phyloP scores from a whole-genome alignment of 306 rosid species.

The Hippophae gyantsensis region DNA sequence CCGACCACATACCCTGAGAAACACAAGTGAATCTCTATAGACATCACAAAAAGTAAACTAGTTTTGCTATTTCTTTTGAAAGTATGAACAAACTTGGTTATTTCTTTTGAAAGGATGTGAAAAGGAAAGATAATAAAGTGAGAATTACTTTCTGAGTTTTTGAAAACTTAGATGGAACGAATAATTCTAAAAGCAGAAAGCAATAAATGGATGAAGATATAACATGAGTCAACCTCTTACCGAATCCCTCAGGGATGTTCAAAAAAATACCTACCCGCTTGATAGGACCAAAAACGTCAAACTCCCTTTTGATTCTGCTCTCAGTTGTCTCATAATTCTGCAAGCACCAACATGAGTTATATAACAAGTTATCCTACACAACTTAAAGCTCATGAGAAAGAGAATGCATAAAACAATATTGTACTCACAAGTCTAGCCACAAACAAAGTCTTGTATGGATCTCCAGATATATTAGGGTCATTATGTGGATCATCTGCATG shows the following conservation, averaged over 20 bases:
- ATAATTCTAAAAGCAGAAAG: background rate
- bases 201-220: constrained; percentile 8
- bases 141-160: background rate
- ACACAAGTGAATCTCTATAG: background rate
- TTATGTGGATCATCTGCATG: constrained; percentile 69
- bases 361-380: constrained; percentile 3
- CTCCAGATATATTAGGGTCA: constrained; percentile 79
- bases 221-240: constrained; percentile 62
- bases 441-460: constrained; percentile 91
- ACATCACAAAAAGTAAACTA: background rate
- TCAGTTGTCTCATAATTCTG: constrained; percentile 96
- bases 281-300: constrained; percentile 96
- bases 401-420: constrained; percentile 1
- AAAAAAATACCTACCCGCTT: constrained; percentile 94
- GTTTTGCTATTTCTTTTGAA: background rate
- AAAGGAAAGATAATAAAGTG: background rate
- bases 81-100: background rate
- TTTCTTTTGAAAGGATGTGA: too few species aligned
- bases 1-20: background rate
- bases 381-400: background rate
- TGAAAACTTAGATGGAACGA: background rate
- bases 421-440: constrained; percentile 85
- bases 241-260: constrained; percentile 57
- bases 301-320: constrained; percentile 98
- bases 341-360: constrained; percentile 12